Conservation (phyloP, 2,329 filamentous ascomycete genomes). For the Pezicula radicicola region DNA sequence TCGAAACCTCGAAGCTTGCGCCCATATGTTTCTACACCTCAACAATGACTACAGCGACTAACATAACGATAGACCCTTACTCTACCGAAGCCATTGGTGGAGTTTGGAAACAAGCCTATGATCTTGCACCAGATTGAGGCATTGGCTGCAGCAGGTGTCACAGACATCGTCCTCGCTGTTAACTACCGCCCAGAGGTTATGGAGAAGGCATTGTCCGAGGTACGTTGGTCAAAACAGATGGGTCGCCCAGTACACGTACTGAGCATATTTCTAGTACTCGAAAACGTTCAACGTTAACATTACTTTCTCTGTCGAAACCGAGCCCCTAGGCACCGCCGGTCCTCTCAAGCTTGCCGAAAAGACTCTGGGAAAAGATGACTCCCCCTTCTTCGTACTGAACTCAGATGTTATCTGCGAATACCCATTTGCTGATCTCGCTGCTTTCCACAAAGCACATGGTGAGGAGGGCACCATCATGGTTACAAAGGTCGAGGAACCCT, state of each 20-base stretch:
- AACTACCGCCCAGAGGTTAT: slow-evolving; percentile 99
- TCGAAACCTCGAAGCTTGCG: slow-evolving; percentile 11
- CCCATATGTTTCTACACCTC: slow-evolving; percentile 19
- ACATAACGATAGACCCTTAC: slow-evolving; percentile 72
- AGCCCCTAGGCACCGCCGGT: slow-evolving; percentile 92
- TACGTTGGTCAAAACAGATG: slow-evolving; percentile 38
- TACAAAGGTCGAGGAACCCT: slow-evolving; percentile 98
- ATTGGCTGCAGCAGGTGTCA: slow-evolving; percentile 88
- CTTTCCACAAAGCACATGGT: slow-evolving; percentile 90
- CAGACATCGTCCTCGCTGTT: slow-evolving; percentile 95
- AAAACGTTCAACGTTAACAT: slow-evolving; percentile 91
- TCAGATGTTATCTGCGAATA: slow-evolving; percentile 98
- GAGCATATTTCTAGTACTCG: slow-evolving; percentile 64
- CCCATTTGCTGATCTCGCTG: slow-evolving; percentile 84
- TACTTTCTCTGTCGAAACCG: slow-evolving; percentile 93
- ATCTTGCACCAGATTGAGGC: slow-evolving; percentile 97
- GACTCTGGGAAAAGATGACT: slow-evolving; percentile 88
- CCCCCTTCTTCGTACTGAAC: slow-evolving; percentile 97
- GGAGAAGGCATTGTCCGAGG: slow-evolving; percentile 89
- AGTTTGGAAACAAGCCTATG: slow-evolving; percentile 99
- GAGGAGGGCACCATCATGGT: slow-evolving; percentile 97
- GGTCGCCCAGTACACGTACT: background rate
- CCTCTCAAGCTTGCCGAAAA: slow-evolving; percentile 93
- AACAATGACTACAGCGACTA: slow-evolving; percentile 19
- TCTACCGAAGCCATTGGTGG: slow-evolving; percentile 93